These are phyloP conservation scores for Takakia lepidozioides DNA, from an alignment of 225 moss, liverwort and hornwort genomes.

Conservation along the genomic window DNA sequence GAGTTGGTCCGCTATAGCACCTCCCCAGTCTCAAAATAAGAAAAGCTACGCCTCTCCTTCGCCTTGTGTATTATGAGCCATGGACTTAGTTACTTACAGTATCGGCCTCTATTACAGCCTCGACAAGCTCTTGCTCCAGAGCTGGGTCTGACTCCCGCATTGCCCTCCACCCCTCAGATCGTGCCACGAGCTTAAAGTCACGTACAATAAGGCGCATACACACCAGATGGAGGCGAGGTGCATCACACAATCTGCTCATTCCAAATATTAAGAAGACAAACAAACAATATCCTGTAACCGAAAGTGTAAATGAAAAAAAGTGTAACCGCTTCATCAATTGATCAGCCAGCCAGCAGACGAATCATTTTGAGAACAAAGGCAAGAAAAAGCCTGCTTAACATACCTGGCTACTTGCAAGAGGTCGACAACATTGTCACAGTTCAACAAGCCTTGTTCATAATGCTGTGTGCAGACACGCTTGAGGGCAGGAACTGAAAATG, in stretches of 20 bases:
- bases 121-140: slow-evolving; percentile 69
- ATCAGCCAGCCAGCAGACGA: background rate
- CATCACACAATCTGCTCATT: slow-evolving; percentile 64
- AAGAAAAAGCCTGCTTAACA: background rate
- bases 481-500: slow-evolving; percentile 59
- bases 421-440: slow-evolving; percentile 53
- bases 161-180: slow-evolving; percentile 69
- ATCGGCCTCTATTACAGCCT: slow-evolving; percentile 57
- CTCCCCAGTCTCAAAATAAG: slow-evolving; percentile 8
- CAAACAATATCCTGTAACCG: background rate
- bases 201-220: slow-evolving; percentile 45
- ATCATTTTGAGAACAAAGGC: background rate
- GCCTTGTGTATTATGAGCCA: too few species aligned
- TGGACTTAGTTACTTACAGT: too few species aligned
- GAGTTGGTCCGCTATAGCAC: too few species aligned
- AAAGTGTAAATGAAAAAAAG: background rate
- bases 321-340: background rate
- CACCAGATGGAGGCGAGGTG: slow-evolving; percentile 59
- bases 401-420: slow-evolving; percentile 67
- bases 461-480: slow-evolving; percentile 52
- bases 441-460: slow-evolving; percentile 48
- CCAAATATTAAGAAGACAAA: background rate
- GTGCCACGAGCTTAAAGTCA: slow-evolving; percentile 51
- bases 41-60: background rate
- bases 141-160: slow-evolving; percentile 57